Evolutionary conservation across 305 asterid species (phyloP), one percentile per base, ranked within the genome.

Genomic region (Fraxinus velutina): DNA sequence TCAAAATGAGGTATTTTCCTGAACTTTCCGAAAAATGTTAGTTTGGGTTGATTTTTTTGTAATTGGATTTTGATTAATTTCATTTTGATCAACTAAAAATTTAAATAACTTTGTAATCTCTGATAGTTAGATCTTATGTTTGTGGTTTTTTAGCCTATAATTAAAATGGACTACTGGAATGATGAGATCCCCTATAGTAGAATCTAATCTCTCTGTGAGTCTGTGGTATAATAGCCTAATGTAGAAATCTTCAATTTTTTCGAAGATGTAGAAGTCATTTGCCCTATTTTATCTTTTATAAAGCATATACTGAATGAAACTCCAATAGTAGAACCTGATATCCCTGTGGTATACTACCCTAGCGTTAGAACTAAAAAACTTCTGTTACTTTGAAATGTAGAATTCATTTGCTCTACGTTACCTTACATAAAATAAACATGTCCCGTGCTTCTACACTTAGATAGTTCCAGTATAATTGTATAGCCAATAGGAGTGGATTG

Each of bases 1-100:
- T 85, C 80, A 24, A 89, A 83, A 88, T 91, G 86, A 88, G 97
- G 97, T 94, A 88, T 62, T 72, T 32, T 70, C 37, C 66, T 9
- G 39, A 50, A 50, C 62, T 15, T 50, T 1, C 1, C 2, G 10
- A 24, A 27, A 21, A 55, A 19, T 50, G 24, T 72, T 74, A 22
- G 33, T 50, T 36, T 81, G 6, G 57, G 22, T 62, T 21, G 47
- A 15, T 21, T 21, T 42, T 60, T 15, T 27, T 30, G 21, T 82
- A 6, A 27, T 47, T 75, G 27, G 64, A 73, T 73, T 34, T 3
- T 34, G 19, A 9, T 72, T 36, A n/a, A 30, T n/a, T 29, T 42
- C 29, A 5, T 36, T 80, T 10, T 21, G 71, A 64, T 78, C 52
- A 21, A 66, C 5, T 24, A 8, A 24, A 42, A 1, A 64, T 27